These are phyloP conservation scores for Chrysosphaeria jannelii DNA, from an alignment of 2,329 filamentous ascomycete genomes.

Conservation along the genomic window DNA sequence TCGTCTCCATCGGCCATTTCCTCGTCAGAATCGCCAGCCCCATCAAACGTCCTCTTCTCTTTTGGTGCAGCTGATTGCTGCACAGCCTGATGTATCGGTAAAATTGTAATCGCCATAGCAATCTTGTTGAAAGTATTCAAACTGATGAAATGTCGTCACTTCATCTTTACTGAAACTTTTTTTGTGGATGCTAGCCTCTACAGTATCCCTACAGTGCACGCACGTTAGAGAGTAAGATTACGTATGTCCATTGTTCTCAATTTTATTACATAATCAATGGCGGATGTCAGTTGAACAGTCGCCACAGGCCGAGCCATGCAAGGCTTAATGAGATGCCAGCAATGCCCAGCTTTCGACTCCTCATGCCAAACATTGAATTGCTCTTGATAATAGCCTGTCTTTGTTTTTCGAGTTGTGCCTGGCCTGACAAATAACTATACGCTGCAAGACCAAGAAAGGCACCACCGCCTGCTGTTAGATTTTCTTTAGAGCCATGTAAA, in stretches of 20 bases:
- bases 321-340: conserved; percentile 34
- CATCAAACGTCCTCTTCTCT: not conserved
- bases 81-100: conserved; percentile 10
- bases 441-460: conserved; percentile 46
- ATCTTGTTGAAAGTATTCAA: conserved; percentile 2
- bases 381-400: conserved; percentile 34
- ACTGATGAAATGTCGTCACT: not conserved
- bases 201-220: no score
- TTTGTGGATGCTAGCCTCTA: not conserved
- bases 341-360: conserved; percentile 36
- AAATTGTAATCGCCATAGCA: conserved; percentile 12
- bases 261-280: not conserved
- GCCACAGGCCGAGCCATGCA: conserved; percentile 39
- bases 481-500: not conserved
- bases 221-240: not conserved
- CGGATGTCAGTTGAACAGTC: conserved; percentile 16
- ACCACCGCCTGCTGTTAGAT: conserved; percentile 24
- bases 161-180: not conserved
- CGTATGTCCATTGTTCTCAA: not conserved
- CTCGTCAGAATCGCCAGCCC: not conserved
- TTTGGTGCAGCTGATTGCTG: conserved; percentile 1
- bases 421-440: conserved; percentile 52
- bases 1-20: conserved; percentile 5
- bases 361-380: conserved; percentile 41
- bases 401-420: conserved; percentile 37